phyloP scores from a whole-genome alignment of 306 rosid genomes.

The Prinsepia uniflora region DNA sequence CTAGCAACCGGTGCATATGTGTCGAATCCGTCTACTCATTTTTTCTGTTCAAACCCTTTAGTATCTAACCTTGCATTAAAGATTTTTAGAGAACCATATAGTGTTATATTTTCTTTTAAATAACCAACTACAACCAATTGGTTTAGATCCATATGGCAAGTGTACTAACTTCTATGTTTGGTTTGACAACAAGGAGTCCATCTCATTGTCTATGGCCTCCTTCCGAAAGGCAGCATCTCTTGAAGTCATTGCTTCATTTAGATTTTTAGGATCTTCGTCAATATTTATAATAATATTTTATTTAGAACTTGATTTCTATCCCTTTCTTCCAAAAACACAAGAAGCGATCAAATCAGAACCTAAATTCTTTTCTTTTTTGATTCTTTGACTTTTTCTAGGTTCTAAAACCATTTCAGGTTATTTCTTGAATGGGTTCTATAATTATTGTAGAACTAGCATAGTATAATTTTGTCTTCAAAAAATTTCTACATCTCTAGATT shows the following conservation, averaged over 20 bases:
- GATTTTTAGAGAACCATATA: background rate
- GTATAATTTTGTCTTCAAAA: background rate
- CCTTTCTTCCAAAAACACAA: background rate
- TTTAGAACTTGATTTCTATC: background rate
- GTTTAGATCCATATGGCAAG: background rate
- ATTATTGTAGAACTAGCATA: background rate
- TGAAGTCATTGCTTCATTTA: background rate
- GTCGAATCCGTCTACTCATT: no score
- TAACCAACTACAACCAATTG: slow-evolving; percentile 4
- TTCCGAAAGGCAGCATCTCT: background rate
- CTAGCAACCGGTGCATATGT: no score
- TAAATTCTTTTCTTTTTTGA: background rate
- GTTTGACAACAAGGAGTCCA: background rate
- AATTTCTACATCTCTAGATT: slow-evolving; percentile 3
- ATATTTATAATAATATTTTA: background rate
- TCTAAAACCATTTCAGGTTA: background rate
- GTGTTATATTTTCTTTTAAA: slow-evolving; percentile 4
- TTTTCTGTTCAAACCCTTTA: no score
- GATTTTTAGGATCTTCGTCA: background rate
- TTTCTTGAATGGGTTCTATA: background rate
- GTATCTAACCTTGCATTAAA: no score
- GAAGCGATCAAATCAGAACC: background rate
- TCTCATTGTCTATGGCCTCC: background rate
- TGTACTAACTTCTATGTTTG: background rate
- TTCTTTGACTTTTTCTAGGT: background rate